Percentiles rank a stretch among this genome's conserved stretches.
Conservation (phyloP, 1,284 basidiomycete species). For the Rhodotorula mucilaginosa region DNA sequence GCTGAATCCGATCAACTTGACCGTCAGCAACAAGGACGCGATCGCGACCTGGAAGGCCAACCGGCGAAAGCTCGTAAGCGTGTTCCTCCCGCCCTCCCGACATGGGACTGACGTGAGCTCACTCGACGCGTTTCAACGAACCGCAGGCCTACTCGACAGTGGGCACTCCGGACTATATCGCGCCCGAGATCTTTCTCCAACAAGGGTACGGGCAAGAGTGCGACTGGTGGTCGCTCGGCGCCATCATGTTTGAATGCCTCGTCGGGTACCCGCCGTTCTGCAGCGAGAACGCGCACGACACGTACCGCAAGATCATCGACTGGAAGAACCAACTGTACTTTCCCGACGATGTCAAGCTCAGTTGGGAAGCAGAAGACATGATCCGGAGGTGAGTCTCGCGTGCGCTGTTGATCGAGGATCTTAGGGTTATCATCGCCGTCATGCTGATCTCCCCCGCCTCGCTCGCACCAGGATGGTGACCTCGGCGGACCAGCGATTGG, state of each 20-base stretch:
- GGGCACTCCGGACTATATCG: constrained; percentile 98
- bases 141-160: constrained; percentile 91
- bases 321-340: constrained; percentile 89
- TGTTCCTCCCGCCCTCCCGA: neutral
- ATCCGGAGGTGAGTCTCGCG: constrained; percentile 62
- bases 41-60: constrained; percentile 99
- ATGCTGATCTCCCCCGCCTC: neutral
- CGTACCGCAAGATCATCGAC: constrained; percentile 97
- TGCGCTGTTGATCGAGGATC: neutral
- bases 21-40: constrained; percentile 86
- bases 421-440: neutral
- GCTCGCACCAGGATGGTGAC: constrained; percentile 64
- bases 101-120: neutral
- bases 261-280: constrained; percentile 58
- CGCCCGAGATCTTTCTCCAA: constrained; percentile 96
- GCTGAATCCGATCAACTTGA: constrained; percentile 91
- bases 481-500: constrained; percentile 72
- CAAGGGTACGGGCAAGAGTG: constrained; percentile 93
- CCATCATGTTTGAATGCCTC: constrained; percentile 98
- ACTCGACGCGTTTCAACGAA: neutral
- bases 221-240: constrained; percentile 56
- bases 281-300: constrained; percentile 87
- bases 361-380: constrained; percentile 86
- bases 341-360: constrained; percentile 94
- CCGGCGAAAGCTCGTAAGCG: constrained; percentile 80